Base-by-base conservation (phyloP, 805 yeast genomes). In the Candida odintsovae region DNA sequence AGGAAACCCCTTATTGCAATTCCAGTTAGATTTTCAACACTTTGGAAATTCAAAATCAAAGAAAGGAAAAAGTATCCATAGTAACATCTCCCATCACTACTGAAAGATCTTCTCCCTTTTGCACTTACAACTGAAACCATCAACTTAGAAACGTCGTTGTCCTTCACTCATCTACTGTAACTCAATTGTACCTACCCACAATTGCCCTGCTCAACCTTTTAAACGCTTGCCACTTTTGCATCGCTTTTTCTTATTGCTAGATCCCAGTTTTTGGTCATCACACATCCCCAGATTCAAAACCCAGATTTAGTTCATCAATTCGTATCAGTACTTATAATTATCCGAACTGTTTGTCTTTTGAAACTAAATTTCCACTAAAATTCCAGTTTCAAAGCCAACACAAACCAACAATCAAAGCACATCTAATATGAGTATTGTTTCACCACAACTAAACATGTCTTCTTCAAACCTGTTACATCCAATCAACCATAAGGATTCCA, bases 351-450 rank as follows among this genome's bases (percentile, higher is more conserved):
- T 33, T 33, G 18, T 6, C 20, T 7, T 9, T 33, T 33, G 36
- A 33, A 11, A 33, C 36, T 3, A 33, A 33, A 33, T 33, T 33
- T 8, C 8, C 19, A 2, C 20, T 9, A 33, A 33, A 16, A 33
- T 33, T 33, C 20, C 36, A 16, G 36, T 33, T 33, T 18, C 36
- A 33, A 33, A 16, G 36, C 18, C 11, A 16, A 16, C 20, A 7
- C 9, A 33, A 8, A 7, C 36, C 20, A n/a, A 33, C 20, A 33
- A 33, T 20, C 19, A 33, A 18, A 16, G 20, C 36, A 33, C 21
- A 22, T 39, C 16, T 43, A 48, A 16, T 43, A 47, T 43, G 47
- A 47, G 44, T 41, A 45, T 36, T 26, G 29, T 41, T 45, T 41
- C 49, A 19, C 21, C 35, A 13, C 31, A 6, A 15, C n/a, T 40